Evolutionary conservation across 768 basidiomycete species (phyloP), one percentile per base, ranked within the genome.

Genomic region (Lactarius deliciosus): DNA sequence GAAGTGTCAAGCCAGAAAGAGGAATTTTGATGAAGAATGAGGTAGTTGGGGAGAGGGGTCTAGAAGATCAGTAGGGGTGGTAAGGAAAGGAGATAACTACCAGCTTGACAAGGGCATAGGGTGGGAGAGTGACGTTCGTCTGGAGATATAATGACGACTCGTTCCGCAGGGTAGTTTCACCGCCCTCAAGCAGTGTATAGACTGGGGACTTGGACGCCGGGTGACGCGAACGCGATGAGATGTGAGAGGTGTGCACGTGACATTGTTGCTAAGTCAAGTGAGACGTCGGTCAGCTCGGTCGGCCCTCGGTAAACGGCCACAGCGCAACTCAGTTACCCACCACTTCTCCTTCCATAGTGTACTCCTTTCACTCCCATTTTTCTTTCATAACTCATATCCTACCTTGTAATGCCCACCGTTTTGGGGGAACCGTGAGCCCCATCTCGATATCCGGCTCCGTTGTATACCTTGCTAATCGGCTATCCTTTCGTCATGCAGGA

Each of bases 401-500:
- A 40, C 10, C 25, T 53, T 60, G 63, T 64, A 68, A 77, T 77
- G 76, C 73, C 74, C 56, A 70, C 74, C 13, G 50, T 70, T 54
- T 70, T 71, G 53, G 73, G 74, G 61, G 71, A 71, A 64, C 71
- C 69, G 76, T 77, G 64, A 69, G 76, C 69, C 32, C 40, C 61
- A 54, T 34, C 41, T 11, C 10, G 40, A 30, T 58, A 15, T 10
- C 25, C 61, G 36, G 15, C 28, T 40, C 54, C 16, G 50, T 38
- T 2, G 25, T 38, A 36, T 32, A 43, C 63, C 7, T 60, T 43
- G 22, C 30, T 64, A 60, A 62, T 43, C 53, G 20, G 41, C n/a
- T 57, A 43, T 72, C 74, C 63, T 75, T 72, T 20, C 28, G 30
- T 57, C 56, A 63, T 54, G 36, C 73, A 83, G 81, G 69, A 89